Percentiles rank a stretch among this genome's conserved stretches.
Conservation (phyloP, 495 filamentous ascomycete species). For the Paragyromitra xinjiangensis region DNA sequence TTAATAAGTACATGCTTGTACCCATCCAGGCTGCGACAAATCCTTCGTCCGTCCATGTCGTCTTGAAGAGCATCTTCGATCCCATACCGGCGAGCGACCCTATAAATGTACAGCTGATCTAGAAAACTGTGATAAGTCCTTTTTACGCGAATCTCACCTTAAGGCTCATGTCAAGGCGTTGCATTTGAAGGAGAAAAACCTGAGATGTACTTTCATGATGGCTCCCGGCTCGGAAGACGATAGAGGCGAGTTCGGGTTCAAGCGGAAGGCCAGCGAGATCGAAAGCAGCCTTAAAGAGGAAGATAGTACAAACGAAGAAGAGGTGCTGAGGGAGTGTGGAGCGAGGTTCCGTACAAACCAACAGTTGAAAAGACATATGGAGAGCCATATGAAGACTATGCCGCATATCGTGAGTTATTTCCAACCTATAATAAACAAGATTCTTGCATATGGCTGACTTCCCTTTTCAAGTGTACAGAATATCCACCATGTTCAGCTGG, state of each 20-base stretch:
- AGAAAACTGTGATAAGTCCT: conserved; percentile 78
- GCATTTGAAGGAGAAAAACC: conserved; percentile 48
- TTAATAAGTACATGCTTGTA: conserved; percentile 67
- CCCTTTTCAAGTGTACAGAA: conserved; percentile 67
- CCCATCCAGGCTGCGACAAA: conserved; percentile 75
- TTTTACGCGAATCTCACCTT: conserved; percentile 62
- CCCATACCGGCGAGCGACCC: conserved; percentile 75
- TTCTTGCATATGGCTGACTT: conserved; percentile 1
- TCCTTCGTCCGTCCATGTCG: conserved; percentile 82
- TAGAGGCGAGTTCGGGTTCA: conserved; percentile 54
- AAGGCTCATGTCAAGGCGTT: conserved; percentile 56
- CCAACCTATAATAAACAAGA: neutral
- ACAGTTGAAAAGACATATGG: conserved; percentile 58
- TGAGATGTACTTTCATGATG: conserved; percentile 52
- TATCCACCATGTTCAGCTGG: conserved; percentile 76
- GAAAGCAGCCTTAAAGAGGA: neutral
- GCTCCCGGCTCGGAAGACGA: conserved; percentile 47
- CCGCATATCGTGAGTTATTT: conserved; percentile 52
- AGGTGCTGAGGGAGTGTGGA: conserved; percentile 45
- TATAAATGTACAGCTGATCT: conserved; percentile 70
- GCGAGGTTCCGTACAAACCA: conserved; percentile 55
- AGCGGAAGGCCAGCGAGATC: conserved; percentile 45
- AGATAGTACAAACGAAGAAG: neutral
- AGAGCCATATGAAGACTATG: conserved; percentile 58
- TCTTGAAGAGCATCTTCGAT: conserved; percentile 79